These are phyloP conservation scores for Auricularia sp. DNA, from an alignment of 768 basidiomycete genomes.

Conservation along the genomic window DNA sequence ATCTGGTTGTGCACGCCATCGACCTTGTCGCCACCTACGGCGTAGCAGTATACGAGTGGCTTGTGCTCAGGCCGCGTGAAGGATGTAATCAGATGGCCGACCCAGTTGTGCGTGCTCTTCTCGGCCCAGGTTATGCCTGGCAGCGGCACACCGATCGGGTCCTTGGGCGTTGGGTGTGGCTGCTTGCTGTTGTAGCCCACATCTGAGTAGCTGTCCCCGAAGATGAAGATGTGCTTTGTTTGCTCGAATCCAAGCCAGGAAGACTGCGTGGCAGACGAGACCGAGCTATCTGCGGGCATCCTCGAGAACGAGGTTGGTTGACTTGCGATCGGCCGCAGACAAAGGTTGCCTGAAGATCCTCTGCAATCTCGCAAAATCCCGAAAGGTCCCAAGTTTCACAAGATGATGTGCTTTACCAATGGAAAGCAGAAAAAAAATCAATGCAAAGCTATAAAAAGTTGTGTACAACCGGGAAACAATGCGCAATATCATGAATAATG, in stretches of 20 bases:
- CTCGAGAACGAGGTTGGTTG: too few relatives aligned
- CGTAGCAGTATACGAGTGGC: slow-evolving; percentile 49
- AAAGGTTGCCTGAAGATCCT: too few relatives aligned
- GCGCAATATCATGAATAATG: too few relatives aligned
- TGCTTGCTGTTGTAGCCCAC: slow-evolving; percentile 17
- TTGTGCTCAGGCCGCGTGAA: slow-evolving; percentile 21
- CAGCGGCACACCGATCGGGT: slow-evolving; percentile 40
- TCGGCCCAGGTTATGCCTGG: slow-evolving; percentile 43
- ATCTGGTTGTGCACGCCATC: slow-evolving; percentile 33
- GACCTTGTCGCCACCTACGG: slow-evolving; percentile 41
- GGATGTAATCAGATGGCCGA: slow-evolving; percentile 42
- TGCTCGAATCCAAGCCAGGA: background rate
- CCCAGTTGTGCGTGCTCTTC: slow-evolving; percentile 42
- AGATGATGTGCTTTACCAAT: too few relatives aligned
- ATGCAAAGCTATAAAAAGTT: too few relatives aligned
- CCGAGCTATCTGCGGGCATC: too few relatives aligned
- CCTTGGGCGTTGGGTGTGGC: slow-evolving; percentile 25
- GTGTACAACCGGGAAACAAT: too few relatives aligned
- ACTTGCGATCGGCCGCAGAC: too few relatives aligned
- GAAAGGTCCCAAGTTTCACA: too few relatives aligned
- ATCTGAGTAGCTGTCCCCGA: slow-evolving; percentile 50
- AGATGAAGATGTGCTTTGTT: background rate
- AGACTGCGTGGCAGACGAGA: too few relatives aligned
- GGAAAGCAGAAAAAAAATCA: too few relatives aligned
- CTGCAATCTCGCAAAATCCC: too few relatives aligned